Evolutionary conservation across 352 stramenopile genomes (phyloP).

Genomic region (Phytophthora cajani): DNA sequence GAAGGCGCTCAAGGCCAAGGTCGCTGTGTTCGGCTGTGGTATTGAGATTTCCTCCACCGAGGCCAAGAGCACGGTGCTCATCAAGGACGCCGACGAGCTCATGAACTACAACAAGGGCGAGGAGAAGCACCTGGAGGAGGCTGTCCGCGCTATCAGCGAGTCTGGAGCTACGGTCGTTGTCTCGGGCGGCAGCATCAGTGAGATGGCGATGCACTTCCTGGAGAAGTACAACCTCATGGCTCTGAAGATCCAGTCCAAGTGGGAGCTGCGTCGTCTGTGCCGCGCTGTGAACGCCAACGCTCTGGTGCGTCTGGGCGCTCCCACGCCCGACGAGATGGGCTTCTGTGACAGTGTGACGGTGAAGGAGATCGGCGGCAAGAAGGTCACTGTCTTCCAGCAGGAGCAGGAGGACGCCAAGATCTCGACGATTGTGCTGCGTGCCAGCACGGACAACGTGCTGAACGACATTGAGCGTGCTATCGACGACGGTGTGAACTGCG

Average conservation of each 20-base stretch:
- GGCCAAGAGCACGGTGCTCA: slow-evolving; percentile 99
- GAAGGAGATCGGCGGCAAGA: slow-evolving; percentile 96
- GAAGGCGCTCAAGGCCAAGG: slow-evolving; percentile 93
- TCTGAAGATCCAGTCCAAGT: slow-evolving; percentile 98
- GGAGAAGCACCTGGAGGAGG: slow-evolving; percentile 98
- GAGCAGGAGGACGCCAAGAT: slow-evolving; percentile 95
- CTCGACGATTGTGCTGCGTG: slow-evolving; percentile 95
- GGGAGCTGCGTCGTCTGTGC: slow-evolving; percentile 98
- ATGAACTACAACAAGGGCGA: slow-evolving; percentile 99
- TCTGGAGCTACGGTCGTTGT: slow-evolving; percentile 97
- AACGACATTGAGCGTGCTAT: slow-evolving; percentile 98
- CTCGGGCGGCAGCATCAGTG: slow-evolving; percentile 95
- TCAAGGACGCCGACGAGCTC: slow-evolving; percentile 99
- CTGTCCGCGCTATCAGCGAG: slow-evolving; percentile 97
- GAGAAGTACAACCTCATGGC: slow-evolving; percentile 98
- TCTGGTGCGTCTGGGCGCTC: slow-evolving; percentile 96
- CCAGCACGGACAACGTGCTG: slow-evolving; percentile 96
- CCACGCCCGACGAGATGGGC: slow-evolving; percentile 98
- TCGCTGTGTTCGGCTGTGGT: slow-evolving; percentile 97
- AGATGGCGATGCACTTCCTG: slow-evolving; percentile 99
- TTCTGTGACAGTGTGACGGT: slow-evolving; percentile 93
- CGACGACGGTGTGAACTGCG: slow-evolving; percentile 98
- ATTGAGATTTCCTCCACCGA: slow-evolving; percentile 97
- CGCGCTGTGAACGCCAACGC: slow-evolving; percentile 97
- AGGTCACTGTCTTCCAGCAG: slow-evolving; percentile 97